These are phyloP conservation scores for Ocimum tenuiflorum DNA, from an alignment of 257 asterid species.

Conservation along the genomic window DNA sequence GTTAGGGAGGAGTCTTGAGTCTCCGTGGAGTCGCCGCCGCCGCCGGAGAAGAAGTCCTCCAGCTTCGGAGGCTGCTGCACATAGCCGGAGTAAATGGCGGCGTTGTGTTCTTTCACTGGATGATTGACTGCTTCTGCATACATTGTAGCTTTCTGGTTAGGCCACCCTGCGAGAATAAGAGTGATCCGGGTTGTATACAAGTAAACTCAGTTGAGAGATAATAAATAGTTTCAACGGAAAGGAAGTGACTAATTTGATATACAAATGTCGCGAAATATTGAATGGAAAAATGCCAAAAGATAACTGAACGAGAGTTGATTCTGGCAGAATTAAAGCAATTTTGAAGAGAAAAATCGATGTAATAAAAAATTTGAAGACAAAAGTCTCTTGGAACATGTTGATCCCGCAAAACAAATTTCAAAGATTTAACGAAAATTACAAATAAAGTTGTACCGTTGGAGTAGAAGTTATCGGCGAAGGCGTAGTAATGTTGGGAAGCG, in stretches of 20 bases:
- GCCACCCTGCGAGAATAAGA: slow-evolving; percentile 38
- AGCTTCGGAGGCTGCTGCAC: slow-evolving; percentile 69
- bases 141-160: slow-evolving; percentile 36
- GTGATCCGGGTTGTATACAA: slow-evolving; percentile 20
- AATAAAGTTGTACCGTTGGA: slow-evolving; percentile 58
- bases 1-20: slow-evolving; percentile 70
- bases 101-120: slow-evolving; percentile 19
- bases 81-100: slow-evolving; percentile 37
- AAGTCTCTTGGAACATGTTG: slow-evolving; percentile 36
- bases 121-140: slow-evolving; percentile 23
- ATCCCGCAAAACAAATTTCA: slow-evolving; percentile 33
- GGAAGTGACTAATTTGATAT: background rate
- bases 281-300: slow-evolving; percentile 20
- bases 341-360: background rate
- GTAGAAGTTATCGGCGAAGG: slow-evolving; percentile 60
- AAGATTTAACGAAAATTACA: slow-evolving; percentile 10
- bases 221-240: background rate
- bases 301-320: slow-evolving; percentile 2
- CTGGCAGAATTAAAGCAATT: background rate
- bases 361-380: slow-evolving; percentile 6
- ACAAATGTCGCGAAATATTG: background rate
- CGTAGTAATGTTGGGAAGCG: slow-evolving; percentile 52
- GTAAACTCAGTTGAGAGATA: background rate
- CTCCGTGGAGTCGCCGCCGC: slow-evolving; percentile 67
- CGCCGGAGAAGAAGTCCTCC: slow-evolving; percentile 67